Evolutionary conservation across 805 yeast genomes (phyloP).

Genomic region (Ogataea dorogensis): DNA sequence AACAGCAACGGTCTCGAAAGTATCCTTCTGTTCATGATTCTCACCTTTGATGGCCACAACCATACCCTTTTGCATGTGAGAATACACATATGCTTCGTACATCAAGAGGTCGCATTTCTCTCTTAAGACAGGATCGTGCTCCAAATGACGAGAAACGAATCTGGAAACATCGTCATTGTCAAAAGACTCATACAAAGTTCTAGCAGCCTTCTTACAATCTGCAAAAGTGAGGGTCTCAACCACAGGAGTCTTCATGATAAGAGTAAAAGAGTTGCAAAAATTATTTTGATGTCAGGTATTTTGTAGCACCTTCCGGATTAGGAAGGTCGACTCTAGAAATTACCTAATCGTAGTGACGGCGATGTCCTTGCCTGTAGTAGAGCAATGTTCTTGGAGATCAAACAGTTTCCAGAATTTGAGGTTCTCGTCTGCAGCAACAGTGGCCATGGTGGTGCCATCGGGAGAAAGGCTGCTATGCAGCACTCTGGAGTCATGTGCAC

Average conservation of each 20-base stretch:
- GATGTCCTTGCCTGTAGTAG: constrained; percentile 44
- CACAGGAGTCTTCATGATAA: constrained; percentile 14
- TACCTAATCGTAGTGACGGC: constrained; percentile 52
- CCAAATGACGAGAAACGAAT: constrained; percentile 34
- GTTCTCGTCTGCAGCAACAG: constrained; percentile 95
- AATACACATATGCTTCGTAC: constrained; percentile 50
- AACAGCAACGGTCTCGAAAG: constrained; percentile 53
- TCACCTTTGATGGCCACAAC: constrained; percentile 50
- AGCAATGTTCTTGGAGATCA: constrained; percentile 42
- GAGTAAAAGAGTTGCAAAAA: constrained; percentile 2
- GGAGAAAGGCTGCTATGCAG: constrained; percentile 83
- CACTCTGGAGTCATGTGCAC: constrained; percentile 89
- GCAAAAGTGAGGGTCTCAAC: constrained; percentile 30
- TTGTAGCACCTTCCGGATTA: constrained; percentile 13
- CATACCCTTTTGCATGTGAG: constrained; percentile 50
- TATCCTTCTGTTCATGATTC: constrained; percentile 28
- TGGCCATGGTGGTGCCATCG: constrained; percentile 85
- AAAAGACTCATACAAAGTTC: constrained; percentile 35
- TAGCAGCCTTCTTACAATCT: constrained; percentile 36
- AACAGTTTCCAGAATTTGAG: constrained; percentile 92
- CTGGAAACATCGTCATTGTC: constrained; percentile 36
- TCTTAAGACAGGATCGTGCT: constrained; percentile 31
- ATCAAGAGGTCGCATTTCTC: constrained; percentile 39
- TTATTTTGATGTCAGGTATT: neutral
- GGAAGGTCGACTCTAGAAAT: constrained; percentile 12